Evolutionary conservation across 2,329 filamentous ascomycete genomes (phyloP).

Genomic region (Coniella lustricola): DNA sequence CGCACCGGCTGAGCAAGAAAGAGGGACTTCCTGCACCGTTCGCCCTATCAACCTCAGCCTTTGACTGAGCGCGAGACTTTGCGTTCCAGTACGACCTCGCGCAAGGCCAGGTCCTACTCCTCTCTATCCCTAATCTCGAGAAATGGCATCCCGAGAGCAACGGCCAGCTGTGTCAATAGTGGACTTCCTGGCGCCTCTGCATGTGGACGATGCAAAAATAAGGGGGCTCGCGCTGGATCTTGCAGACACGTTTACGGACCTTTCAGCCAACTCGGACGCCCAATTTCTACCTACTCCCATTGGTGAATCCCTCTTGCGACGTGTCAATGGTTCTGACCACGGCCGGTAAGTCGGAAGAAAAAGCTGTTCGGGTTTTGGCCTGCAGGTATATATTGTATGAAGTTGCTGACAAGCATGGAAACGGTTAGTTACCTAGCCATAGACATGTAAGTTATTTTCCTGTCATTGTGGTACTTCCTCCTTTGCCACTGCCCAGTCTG

Average conservation of each 20-base stretch:
- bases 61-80: no score
- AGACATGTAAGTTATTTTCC: slow-evolving; percentile 50
- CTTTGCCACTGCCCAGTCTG: not conserved
- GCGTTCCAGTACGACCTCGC: no score
- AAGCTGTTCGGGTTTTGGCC: not conserved
- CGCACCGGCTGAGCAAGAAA: no score
- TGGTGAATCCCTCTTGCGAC: slow-evolving; percentile 50
- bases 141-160: slow-evolving; percentile 13
- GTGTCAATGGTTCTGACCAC: slow-evolving; percentile 31
- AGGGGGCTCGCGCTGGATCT: slow-evolving; percentile 42
- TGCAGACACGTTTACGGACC: slow-evolving; percentile 36
- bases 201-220: slow-evolving; percentile 39
- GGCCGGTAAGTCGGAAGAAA: slow-evolving; percentile 39
- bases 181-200: slow-evolving; percentile 45
- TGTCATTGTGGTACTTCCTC: slow-evolving; percentile 21
- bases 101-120: no score
- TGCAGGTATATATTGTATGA: not conserved
- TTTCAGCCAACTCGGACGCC: slow-evolving; percentile 45
- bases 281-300: slow-evolving; percentile 58
- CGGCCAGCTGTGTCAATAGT: slow-evolving; percentile 22
- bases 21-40: no score
- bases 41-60: no score
- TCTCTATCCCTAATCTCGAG: not conserved
- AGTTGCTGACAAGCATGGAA: slow-evolving; percentile 9
- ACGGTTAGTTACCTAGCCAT: slow-evolving; percentile 49